These are phyloP conservation scores for Bremia lactucae DNA, from an alignment of 352 stramenopile species.

Conservation along the genomic window DNA sequence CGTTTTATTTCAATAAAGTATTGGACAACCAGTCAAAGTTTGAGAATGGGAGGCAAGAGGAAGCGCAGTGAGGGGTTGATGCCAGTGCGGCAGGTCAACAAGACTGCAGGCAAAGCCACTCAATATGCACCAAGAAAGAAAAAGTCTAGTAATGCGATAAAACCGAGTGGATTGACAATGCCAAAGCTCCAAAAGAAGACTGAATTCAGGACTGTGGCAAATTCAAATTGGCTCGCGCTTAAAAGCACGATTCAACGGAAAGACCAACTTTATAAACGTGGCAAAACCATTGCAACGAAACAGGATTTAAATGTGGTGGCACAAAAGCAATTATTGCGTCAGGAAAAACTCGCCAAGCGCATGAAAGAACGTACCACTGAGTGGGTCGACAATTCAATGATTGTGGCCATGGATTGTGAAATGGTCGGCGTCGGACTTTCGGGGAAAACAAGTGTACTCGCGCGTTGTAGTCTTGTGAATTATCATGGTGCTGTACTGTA, in stretches of 20 bases:
- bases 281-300: conserved; percentile 21
- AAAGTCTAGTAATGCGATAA: conserved; percentile 11
- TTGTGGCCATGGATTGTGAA: conserved; percentile 85
- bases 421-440: conserved; percentile 79
- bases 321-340: conserved; percentile 31
- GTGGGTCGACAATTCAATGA: conserved; percentile 69
- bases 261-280: conserved; percentile 6
- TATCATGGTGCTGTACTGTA: conserved; percentile 77
- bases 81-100: not conserved
- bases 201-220: conserved; percentile 21
- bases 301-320: conserved; percentile 26
- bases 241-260: conserved; percentile 59
- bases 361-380: conserved; percentile 41
- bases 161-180: conserved; percentile 7
- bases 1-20: too few relatives aligned
- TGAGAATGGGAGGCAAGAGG: conserved; percentile 26
- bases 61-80: conserved; percentile 12
- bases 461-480: conserved; percentile 82
- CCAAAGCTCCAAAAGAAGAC: conserved; percentile 18
- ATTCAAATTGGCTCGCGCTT: conserved; percentile 68
- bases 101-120: too few relatives aligned
- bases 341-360: conserved; percentile 37
- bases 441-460: conserved; percentile 68
- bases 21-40: too few relatives aligned
- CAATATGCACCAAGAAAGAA: conserved; percentile 10